Evolutionary conservation across 2,329 filamentous ascomycete species (phyloP), one percentile per base, ranked within the genome.

Genomic region (Trichoderma atroviride): DNA sequence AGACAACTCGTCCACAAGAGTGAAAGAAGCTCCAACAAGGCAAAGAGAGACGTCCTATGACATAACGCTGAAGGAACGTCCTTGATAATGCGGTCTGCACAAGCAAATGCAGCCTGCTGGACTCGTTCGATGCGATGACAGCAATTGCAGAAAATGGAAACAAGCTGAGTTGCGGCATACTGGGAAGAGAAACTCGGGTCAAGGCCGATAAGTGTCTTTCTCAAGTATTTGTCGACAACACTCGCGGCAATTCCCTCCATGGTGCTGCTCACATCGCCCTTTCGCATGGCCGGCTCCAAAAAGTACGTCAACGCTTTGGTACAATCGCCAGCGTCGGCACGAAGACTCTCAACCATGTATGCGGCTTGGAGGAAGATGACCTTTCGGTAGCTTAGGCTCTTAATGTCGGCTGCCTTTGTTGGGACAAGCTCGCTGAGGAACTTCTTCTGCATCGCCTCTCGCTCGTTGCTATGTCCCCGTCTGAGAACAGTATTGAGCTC

Each of bases 1-100:
- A 99, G 84, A 77, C 96, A 99, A 76, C 94, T 95, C 59, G 89
- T 89, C 95, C 95, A 99, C 91, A 99, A 94, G 33, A 99, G 87
- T 4, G 93, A 95, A 22, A 99, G 83, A 4, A 99, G 86, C 78
- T 99, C 96, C 11, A 99, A 84, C 19, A 99, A 84, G 2, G 95
- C 94, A 80, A 98, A 99, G 0, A 99, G 84, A 1, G 96, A 97
- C 7, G 91, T 90, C 73, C 92, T 92, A 76, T 97, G 92, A 76
- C 95, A 98, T 19, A 99, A 84, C 2, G 93, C 91, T 4, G 96
- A 97, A 1, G 96, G 96, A 6, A 97, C 90, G 72, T 93, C 89
- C 14, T 84, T 86, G 71, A 99, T 91, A 70, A 99, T 94, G 69
- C 91, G 91, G 77, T 97, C 93, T 0, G 95, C 95, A 73, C 92